Base-by-base conservation (phyloP, 805 yeast genomes). In the Candida insectalens region DNA sequence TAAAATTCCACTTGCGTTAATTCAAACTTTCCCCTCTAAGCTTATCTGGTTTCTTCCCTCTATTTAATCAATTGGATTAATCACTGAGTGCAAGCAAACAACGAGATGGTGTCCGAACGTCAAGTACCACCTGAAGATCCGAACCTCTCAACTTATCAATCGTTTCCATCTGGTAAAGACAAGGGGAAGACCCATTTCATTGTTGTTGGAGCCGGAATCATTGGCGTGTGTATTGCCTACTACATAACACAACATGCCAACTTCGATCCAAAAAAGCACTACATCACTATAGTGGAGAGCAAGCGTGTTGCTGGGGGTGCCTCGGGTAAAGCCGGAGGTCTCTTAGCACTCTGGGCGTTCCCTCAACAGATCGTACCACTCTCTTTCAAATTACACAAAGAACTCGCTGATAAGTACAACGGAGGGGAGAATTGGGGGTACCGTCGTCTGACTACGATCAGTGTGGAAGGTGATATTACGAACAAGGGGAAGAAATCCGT, bases 261-360 rank as follows among this genome's bases (percentile, higher is more conserved):
- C 36, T 89, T 77, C 55, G 79, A 81, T 46, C 74, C 83, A 0
- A 62, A 65, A 21, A 77, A 73, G 37, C 77, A 83, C 51, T 87
- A 83, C 48, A 83, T 89, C 42, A 83, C 95, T 5, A 71, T 89
- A 14, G 53, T 92, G 10, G 98, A 89, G 56, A 77, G 89, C 34
- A 84, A 83, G 41, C 67, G 95, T 47, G 94, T 94, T 5, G 98
- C 97, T 0, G 94, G 96, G 34, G 97, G 96, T 31, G 97, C 98
- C 14, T 74, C 85, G 27, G 98, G 98, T 36, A 92, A 89, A 49
- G 97, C 98, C 5, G 98, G 97, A 29, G 98, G 98, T 0, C 65
- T 89, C 32, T 60, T 89, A 33, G 96, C 97, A 1, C 69, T 83
- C 16, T 88, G 96, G 94, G 97, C 97, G 0, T 92, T 92, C 57